Base-by-base conservation (phyloP, 495 filamentous ascomycete genomes). In the Aspergillus funiculosus region DNA sequence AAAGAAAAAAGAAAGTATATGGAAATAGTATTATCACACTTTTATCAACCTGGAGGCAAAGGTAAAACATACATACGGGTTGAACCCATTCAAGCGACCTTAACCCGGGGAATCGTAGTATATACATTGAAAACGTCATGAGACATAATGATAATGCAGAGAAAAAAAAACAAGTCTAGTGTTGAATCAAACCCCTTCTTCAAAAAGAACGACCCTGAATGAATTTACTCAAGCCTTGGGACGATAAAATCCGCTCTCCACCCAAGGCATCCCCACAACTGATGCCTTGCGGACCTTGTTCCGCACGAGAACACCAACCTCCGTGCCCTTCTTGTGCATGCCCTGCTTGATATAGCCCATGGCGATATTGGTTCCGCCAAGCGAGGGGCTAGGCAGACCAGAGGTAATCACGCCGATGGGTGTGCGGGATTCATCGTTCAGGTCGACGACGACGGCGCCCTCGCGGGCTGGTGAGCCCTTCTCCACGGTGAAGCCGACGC, bases 261-360 rank as follows among this genome's bases (percentile, higher is more conserved):
- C 77, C 68, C 95, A 98, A 22, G 92, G 94, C 92, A 98, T 95
- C 73, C 89, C 91, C 2, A 78, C 76, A 25, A 97, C 86, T 7
- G 72, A 76, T 0, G 87, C 92, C 72, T 82, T 82, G 56, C 88
- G 79, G 53, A 76, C 67, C 73, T 85, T 88, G 6, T 90, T 92
- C 22, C 92, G 73, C 1, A 98, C 85, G 46, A 86, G 50, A 8
- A 95, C 83, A 13, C 76, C 76, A 1, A 97, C 72, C 63, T 90
- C 81, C 0, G 91, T 96, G 5, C 89, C 94, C 35, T 79, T 72
- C 76, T 94, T 94, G 54, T 95, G 86, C 57, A 83, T 61, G 0
- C 88, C 89, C 51, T 82, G 76, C 66, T 82, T 80, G 51, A 98
- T 71, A 61, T 97, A 98, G 0, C 84, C 92, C 92, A 98, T 98